Evolutionary conservation across 192 early-diverging fungal genomes (phyloP), one percentile per base, ranked within the genome.

Genomic region (Backusella australiensis): DNA sequence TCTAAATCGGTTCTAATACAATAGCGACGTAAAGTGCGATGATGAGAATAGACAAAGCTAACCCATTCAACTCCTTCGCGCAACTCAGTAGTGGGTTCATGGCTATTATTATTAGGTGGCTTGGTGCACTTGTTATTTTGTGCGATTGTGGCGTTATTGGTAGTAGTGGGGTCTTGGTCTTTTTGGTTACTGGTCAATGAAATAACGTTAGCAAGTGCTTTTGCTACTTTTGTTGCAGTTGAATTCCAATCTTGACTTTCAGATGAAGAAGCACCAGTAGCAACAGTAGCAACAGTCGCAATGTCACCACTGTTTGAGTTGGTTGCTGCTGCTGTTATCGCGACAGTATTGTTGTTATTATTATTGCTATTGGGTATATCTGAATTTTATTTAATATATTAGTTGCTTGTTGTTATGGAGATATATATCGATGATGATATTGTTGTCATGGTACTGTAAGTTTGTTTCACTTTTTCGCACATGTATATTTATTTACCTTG

Each of bases 11-110:
- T 78, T 29, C 81, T 69, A 66, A 82, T 82, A 11, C 73, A 71
- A 34, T 82, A 82, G 35, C 73, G 69, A 14, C 73, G 66, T 29
- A 78, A 23, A 49, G 63, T 69, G 17, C 77, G 74, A 14, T 73
- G 71, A 69, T 82, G 81, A 4, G 77, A 78, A 41, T 82, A 78
- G 4, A 78, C 75, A 76, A 82, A 82, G 26, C 76, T 82, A 7
- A 82, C 65, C 68, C 76, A 78, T 52, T 82, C 81, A 34, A 82
- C 67, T 19, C 74, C 77, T 21, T 82, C 77, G 19, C 68, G 63
- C 6, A 76, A 44, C 36, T 74, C 72, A 46, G 75, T 82, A 36
- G 67, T 78, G 6, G 81, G 81, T 75, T 81, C 80, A 44, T 73
- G 72, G 38, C 66, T 63, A 19, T 26, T 63, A 63, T 63, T 52